phyloP scores from a whole-genome alignment of 495 filamentous ascomycete genomes.

The Penicillium turbatum region DNA sequence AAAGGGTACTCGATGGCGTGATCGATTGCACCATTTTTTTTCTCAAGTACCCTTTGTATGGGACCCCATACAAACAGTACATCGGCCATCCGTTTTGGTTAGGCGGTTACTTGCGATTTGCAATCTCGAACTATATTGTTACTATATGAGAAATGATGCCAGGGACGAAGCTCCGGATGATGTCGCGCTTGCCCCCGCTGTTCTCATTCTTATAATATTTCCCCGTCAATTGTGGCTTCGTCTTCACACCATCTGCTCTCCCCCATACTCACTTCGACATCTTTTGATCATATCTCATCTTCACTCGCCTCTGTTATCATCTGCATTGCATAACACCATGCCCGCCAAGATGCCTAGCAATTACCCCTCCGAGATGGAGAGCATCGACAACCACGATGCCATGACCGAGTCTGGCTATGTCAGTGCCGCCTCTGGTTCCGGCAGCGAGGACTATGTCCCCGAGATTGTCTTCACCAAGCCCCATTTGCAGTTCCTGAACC shows the following conservation, averaged over 20 bases:
- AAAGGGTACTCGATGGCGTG: background rate
- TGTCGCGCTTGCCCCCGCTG: conserved; percentile 31
- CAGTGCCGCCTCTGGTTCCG: conserved; percentile 64
- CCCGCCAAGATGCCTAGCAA: conserved; percentile 37
- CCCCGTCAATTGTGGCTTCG: conserved; percentile 22
- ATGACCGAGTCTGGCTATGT: conserved; percentile 83
- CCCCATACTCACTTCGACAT: conserved; percentile 1
- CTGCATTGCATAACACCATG: conserved; percentile 28
- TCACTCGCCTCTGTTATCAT: background rate
- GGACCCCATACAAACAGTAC: too few relatives aligned
- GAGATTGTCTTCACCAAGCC: conserved; percentile 82
- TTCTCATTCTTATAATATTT: conserved; percentile 31
- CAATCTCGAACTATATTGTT: too few relatives aligned
- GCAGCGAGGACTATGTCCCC: conserved; percentile 61
- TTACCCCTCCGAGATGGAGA: conserved; percentile 41
- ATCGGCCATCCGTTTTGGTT: background rate
- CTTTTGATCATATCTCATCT: conserved; percentile 4
- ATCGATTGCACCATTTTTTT: background rate
- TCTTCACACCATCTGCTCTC: conserved; percentile 13
- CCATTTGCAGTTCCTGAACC: conserved; percentile 87
- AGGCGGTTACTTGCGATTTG: too few relatives aligned
- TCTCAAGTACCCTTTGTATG: too few relatives aligned
- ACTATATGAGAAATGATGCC: conserved; percentile 10
- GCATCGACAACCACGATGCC: conserved; percentile 32
- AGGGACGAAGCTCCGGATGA: conserved; percentile 29